These are phyloP conservation scores for Pseudocercospora cruenta DNA, from an alignment of 2,329 filamentous ascomycete species.

Conservation along the genomic window DNA sequence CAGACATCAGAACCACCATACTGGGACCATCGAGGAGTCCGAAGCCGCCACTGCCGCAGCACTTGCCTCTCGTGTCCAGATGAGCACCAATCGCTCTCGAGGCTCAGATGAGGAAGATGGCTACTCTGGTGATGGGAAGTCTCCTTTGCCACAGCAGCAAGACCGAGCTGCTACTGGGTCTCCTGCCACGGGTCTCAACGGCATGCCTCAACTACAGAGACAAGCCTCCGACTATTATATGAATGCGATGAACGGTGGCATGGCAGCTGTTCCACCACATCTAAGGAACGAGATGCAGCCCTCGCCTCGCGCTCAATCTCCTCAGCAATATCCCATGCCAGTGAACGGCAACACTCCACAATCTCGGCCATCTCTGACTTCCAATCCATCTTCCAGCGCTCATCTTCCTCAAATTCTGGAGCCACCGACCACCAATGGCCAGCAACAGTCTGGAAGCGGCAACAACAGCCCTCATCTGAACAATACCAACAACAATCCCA, in stretches of 20 bases:
- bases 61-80: constrained; percentile 62
- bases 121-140: constrained; percentile 68
- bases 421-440: constrained; percentile 75
- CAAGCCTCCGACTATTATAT: constrained; percentile 75
- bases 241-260: constrained; percentile 64
- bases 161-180: constrained; percentile 80
- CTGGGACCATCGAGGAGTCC: constrained; percentile 91
- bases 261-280: constrained; percentile 69
- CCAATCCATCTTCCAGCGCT: constrained; percentile 73
- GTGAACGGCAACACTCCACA: constrained; percentile 53
- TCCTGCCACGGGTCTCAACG: constrained; percentile 73
- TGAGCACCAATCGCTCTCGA: constrained; percentile 53
- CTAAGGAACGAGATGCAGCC: constrained; percentile 75
- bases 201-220: constrained; percentile 67
- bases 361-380: constrained; percentile 68
- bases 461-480: constrained; percentile 83
- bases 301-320: constrained; percentile 66
- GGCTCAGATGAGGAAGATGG: constrained; percentile 70
- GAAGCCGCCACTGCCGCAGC: constrained; percentile 86
- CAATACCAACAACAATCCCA: constrained; percentile 65
- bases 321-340: constrained; percentile 61
- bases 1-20: constrained; percentile 93
- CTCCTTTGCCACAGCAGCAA: constrained; percentile 77
- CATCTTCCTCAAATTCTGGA: constrained; percentile 79
- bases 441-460: constrained; percentile 73